Evolutionary conservation across 129 eudicot species (phyloP).

Genomic region (Cynara cardunculus): DNA sequence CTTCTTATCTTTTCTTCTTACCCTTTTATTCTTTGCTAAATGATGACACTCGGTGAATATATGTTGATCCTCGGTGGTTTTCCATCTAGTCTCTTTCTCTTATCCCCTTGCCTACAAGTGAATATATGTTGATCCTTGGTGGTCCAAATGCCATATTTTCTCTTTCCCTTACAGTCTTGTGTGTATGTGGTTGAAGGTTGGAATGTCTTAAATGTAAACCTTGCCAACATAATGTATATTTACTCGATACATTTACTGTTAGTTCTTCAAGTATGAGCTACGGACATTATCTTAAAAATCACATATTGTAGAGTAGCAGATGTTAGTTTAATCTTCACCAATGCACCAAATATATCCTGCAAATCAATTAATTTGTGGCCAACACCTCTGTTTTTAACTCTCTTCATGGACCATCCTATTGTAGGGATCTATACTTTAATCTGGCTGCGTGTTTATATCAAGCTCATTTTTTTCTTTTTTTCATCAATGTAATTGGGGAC

Average conservation of each 20-base stretch:
- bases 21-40: no score
- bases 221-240: background rate
- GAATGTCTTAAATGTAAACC: background rate
- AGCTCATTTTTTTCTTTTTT: background rate
- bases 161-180: background rate
- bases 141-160: no score
- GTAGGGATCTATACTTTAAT: background rate
- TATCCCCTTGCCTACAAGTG: no score
- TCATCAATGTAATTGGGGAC: background rate
- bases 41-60: no score
- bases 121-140: no score
- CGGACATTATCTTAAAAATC: background rate
- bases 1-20: no score
- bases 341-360: background rate
- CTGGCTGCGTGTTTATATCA: background rate
- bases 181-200: background rate
- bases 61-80: no score
- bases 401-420: background rate
- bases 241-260: background rate
- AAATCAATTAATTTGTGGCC: background rate
- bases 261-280: background rate
- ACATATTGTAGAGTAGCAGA: background rate
- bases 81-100: no score
- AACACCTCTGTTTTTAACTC: background rate
- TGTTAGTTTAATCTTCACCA: background rate